Base-by-base conservation (phyloP, 2,329 filamentous ascomycete species). In the Pseudocercospora crystallina region DNA sequence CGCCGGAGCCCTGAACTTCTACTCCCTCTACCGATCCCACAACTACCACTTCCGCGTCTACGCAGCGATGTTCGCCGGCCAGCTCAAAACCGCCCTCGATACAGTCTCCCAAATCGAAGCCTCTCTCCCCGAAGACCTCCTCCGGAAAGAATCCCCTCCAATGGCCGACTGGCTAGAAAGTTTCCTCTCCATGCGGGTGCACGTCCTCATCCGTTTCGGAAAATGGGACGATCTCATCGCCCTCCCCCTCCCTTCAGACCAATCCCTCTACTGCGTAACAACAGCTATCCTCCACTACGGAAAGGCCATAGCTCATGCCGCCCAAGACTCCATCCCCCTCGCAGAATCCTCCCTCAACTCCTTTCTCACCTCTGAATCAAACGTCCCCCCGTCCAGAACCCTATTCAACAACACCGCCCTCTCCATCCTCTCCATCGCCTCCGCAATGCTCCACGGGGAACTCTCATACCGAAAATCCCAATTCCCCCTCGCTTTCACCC, bases 81-180 rank as follows among this genome's bases (percentile, higher is more conserved):
- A 86, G 63, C 85, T 76, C 1, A 65, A 71, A 17, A 73, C 84
- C 9, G 84, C 86, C 0, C 65, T 90, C 2, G 78, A 85, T 0
- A 84, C 85, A 0, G 79, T 80, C 0, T 59, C 64, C 0, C 71
- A 75, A 38, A 76, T 90, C 41, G 85, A 90, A 61, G 69, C 69
- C 0, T 81, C 81, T 0, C 70, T 90, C 3, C 80, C 86, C 0
- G 81, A 85, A 46, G 77, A 79, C 0, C 68, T 90, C 2, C 73
- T 91, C 0, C 79, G 80, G 0, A 73, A 87, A 3, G 64, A 83
- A 54, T 83, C 80, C 0, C 85, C 85, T 0, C 85, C 85, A 0
- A 90, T 91, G 86, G 86, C 87, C 1, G 86, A 90, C 66, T 90
- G 85, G 82, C 73, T 90, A 1, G 88, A 91, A 67, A 80, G 80